A percentile compares a stretch with the other conserved stretches of the same genome.
These are phyloP conservation scores for Saturnispora sekii DNA, from an alignment of 805 yeast species.

Conservation along the genomic window DNA sequence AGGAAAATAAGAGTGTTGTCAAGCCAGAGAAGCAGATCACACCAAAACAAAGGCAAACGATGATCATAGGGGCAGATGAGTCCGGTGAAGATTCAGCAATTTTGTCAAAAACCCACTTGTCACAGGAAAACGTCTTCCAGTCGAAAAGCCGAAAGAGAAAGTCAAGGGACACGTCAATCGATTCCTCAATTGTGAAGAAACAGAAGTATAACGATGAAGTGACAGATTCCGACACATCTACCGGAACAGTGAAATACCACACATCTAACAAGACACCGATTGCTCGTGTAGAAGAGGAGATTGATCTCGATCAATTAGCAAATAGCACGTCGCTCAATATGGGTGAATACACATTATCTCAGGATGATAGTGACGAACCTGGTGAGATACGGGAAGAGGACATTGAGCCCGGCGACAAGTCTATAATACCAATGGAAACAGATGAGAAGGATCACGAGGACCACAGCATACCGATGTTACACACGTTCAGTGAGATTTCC, in stretches of 20 bases:
- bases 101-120: neutral
- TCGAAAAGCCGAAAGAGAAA: neutral
- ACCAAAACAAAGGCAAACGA: too few relatives aligned
- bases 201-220: neutral
- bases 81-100: too few relatives aligned
- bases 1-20: too few relatives aligned
- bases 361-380: neutral
- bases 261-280: neutral
- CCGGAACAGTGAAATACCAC: neutral
- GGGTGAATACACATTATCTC: neutral
- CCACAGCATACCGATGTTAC: neutral
- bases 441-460: neutral
- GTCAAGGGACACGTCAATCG: neutral
- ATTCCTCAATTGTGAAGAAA: neutral
- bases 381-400: neutral
- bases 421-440: neutral
- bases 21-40: too few relatives aligned
- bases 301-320: constrained; percentile 1
- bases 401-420: neutral
- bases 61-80: too few relatives aligned
- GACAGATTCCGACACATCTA: neutral
- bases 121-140: constrained; percentile 6
- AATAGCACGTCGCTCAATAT: constrained; percentile 1
- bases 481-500: constrained; percentile 1
- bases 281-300: neutral